phyloP scores from a whole-genome alignment of 148 eudicot genomes.

The Chenopodium suecicum region DNA sequence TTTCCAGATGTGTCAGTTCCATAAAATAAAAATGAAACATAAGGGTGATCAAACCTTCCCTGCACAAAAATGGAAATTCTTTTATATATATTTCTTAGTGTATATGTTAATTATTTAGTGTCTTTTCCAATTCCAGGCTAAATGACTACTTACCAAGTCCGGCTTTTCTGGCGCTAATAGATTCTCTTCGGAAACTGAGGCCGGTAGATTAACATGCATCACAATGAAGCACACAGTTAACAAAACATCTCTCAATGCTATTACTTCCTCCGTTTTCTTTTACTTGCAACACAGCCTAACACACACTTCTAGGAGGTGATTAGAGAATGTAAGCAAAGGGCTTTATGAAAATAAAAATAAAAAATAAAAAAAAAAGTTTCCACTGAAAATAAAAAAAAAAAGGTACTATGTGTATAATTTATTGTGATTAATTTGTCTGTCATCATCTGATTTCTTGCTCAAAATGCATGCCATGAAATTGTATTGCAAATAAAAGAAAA shows the following conservation, averaged over 20 bases:
- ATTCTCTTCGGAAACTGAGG: constrained; percentile 91
- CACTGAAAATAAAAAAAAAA: too few species aligned
- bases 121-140: neutral
- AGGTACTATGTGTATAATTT: too few species aligned
- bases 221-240: neutral
- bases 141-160: constrained; percentile 55
- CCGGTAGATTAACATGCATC: neutral
- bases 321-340: too few species aligned
- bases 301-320: too few species aligned
- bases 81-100: neutral
- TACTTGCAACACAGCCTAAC: too few species aligned
- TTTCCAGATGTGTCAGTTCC: constrained; percentile 89
- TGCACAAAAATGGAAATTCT: constrained; percentile 29
- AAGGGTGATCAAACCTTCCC: constrained; percentile 91
- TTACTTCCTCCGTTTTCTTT: neutral
- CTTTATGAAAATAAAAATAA: too few species aligned
- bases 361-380: too few species aligned
- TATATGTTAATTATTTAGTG: neutral
- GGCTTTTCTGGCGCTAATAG: constrained; percentile 66
- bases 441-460: too few species aligned
- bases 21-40: constrained; percentile 72
- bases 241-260: neutral
- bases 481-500: too few species aligned
- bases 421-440: too few species aligned
- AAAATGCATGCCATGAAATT: too few species aligned